Evolutionary conservation across 2,329 filamentous ascomycete species (phyloP).

Genomic region (Aspergillus amoenus): DNA sequence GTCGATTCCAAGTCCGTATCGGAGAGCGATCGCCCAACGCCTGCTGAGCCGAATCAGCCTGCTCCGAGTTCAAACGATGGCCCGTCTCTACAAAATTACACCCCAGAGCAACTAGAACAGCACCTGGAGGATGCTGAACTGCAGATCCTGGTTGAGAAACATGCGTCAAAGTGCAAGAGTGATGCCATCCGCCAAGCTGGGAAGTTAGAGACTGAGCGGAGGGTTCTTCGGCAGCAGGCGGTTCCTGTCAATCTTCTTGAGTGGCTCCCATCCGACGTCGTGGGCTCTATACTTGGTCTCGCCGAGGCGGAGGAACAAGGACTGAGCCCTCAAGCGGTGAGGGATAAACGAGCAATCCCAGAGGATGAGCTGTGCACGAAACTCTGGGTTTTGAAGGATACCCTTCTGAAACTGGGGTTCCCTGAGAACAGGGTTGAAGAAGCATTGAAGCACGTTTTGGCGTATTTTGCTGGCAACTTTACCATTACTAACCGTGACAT

Average conservation of each 20-base stretch:
- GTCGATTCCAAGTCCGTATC: slow-evolving; percentile 31
- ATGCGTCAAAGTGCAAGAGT: slow-evolving; percentile 73
- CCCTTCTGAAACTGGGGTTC: slow-evolving; percentile 69
- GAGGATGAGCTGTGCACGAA: slow-evolving; percentile 78
- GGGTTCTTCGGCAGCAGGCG: slow-evolving; percentile 76
- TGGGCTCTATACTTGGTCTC: slow-evolving; percentile 75
- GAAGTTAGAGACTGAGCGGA: slow-evolving; percentile 80
- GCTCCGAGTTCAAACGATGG: slow-evolving; percentile 8
- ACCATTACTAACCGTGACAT: slow-evolving; percentile 58
- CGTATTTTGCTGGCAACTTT: slow-evolving; percentile 64
- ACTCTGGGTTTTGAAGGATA: slow-evolving; percentile 80
- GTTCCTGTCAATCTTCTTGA: slow-evolving; percentile 69
- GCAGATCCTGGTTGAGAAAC: slow-evolving; percentile 81
- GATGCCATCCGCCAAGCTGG: slow-evolving; percentile 75
- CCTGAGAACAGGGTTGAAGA: slow-evolving; percentile 61
- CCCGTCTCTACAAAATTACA: slow-evolving; percentile 56
- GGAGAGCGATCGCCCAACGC: slow-evolving; percentile 30
- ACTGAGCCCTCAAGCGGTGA: slow-evolving; percentile 31
- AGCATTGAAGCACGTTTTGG: slow-evolving; percentile 65
- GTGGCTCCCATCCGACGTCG: slow-evolving; percentile 78
- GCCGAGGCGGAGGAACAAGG: slow-evolving; percentile 41
- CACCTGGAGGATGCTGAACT: slow-evolving; percentile 90
- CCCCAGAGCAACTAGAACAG: slow-evolving; percentile 83
- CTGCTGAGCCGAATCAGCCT: slow-evolving; percentile 19
- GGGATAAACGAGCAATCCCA: slow-evolving; percentile 46